These are phyloP conservation scores for Clavaria fumosa DNA, from an alignment of 768 basidiomycete species.

Conservation along the genomic window DNA sequence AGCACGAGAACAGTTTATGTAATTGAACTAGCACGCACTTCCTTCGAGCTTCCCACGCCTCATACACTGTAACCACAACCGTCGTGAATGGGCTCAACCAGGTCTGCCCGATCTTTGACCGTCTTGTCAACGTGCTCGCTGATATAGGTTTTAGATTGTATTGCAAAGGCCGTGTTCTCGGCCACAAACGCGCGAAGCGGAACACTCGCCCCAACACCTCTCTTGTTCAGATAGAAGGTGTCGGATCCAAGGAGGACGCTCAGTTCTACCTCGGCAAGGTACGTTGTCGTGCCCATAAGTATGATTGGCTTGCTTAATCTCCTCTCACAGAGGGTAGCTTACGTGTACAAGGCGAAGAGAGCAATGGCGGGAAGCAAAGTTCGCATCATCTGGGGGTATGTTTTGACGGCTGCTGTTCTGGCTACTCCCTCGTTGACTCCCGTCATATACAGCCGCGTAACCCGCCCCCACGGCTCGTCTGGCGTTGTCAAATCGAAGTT, in stretches of 20 bases:
- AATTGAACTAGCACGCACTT: too few species aligned
- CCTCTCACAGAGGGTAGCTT: constrained; percentile 69
- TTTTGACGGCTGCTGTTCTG: neutral
- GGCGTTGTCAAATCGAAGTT: constrained; percentile 98
- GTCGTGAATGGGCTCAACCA: too few species aligned
- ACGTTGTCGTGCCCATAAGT: constrained; percentile 13
- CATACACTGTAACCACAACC: too few species aligned
- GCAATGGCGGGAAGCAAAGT: constrained; percentile 90
- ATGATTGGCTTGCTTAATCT: neutral
- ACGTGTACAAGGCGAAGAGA: constrained; percentile 94
- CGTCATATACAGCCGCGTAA: constrained; percentile 49
- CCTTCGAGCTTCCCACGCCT: too few species aligned
- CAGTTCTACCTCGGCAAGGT: constrained; percentile 99
- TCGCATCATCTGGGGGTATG: constrained; percentile 94
- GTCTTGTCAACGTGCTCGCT: too few species aligned
- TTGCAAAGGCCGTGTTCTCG: constrained; percentile 90
- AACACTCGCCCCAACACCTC: constrained; percentile 94
- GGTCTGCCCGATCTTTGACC: too few species aligned
- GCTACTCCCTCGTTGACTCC: neutral
- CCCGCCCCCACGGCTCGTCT: constrained; percentile 84
- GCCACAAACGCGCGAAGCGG: constrained; percentile 97
- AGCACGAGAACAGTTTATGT: too few species aligned
- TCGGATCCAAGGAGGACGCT: constrained; percentile 82
- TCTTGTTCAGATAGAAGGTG: constrained; percentile 94
- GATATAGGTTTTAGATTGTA: too few species aligned